A percentile compares a stretch with the other conserved stretches of the same genome.
phyloP scores from a whole-genome alignment of 164 flowering plant species.

The Protea cynaroides region DNA sequence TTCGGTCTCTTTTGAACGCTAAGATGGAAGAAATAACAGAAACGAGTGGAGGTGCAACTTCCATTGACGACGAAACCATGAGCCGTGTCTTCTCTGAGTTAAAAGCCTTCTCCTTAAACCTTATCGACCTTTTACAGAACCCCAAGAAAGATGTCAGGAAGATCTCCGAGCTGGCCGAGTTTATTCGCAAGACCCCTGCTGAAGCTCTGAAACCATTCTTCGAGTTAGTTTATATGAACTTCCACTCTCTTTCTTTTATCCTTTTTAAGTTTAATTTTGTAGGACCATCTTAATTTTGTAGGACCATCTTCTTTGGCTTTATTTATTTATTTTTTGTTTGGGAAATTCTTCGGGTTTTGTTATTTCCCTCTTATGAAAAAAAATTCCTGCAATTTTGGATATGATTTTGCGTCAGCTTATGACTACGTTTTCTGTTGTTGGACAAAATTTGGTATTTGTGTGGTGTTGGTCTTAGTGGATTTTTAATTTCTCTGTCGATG shows the following conservation, averaged over 20 bases:
- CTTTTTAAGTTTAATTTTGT: no score
- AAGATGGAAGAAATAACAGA: slow-evolving; percentile 4
- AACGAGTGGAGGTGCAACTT: neutral
- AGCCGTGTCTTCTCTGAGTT: slow-evolving; percentile 38
- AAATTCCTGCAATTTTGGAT: no score
- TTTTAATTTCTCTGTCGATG: neutral
- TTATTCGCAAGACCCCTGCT: slow-evolving; percentile 40
- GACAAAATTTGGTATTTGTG: neutral
- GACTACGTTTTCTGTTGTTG: no score
- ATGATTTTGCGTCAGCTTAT: no score
- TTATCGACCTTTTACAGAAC: slow-evolving; percentile 49
- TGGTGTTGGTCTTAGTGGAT: neutral
- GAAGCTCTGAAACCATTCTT: slow-evolving; percentile 52
- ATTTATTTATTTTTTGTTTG: no score
- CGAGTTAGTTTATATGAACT: slow-evolving; percentile 37
- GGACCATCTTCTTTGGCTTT: no score
- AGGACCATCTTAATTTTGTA: no score
- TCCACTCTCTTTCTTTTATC: no score
- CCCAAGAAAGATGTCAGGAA: slow-evolving; percentile 29
- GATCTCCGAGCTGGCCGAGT: slow-evolving; percentile 31
- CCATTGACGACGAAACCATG: slow-evolving; percentile 7
- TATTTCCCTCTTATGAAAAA: no score
- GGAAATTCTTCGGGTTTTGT: no score
- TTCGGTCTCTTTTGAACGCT: no score
- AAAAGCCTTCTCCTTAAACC: slow-evolving; percentile 44